phyloP scores from a whole-genome alignment of 768 basidiomycete genomes.

The Macrolepiota fuliginosa region DNA sequence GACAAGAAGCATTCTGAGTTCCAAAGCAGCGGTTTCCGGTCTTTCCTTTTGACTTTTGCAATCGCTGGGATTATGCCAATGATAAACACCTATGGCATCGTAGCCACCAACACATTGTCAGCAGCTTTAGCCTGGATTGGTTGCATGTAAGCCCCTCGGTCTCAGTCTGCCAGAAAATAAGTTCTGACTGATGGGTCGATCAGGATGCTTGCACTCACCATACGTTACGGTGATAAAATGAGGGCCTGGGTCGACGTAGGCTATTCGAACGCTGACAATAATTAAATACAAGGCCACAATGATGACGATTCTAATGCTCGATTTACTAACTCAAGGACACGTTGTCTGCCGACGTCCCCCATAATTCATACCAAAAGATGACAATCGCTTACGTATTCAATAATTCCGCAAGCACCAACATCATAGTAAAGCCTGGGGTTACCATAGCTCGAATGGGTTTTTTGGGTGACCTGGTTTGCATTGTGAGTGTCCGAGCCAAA shows the following conservation, averaged over 20 bases:
- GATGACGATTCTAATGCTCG: neutral
- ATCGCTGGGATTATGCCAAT: slow-evolving; percentile 49
- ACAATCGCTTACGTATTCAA: no score
- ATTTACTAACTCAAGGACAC: neutral
- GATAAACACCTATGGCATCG: slow-evolving; percentile 50
- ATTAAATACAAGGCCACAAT: neutral
- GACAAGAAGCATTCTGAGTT: neutral
- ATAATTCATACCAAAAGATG: no score
- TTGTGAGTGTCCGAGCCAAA: no score
- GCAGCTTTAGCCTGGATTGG: slow-evolving; percentile 48
- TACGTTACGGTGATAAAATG: slow-evolving; percentile 55
- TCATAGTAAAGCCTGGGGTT: no score
- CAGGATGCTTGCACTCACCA: slow-evolving; percentile 51
- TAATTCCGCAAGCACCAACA: no score
- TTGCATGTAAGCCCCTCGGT: slow-evolving; percentile 40
- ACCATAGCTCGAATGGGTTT: no score
- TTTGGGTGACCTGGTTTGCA: no score
- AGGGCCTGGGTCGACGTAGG: slow-evolving; percentile 57
- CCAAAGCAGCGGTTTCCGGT: slow-evolving; percentile 42
- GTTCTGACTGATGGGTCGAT: slow-evolving; percentile 8
- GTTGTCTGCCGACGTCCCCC: no score
- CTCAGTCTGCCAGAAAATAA: slow-evolving; percentile 1
- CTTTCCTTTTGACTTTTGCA: slow-evolving; percentile 38
- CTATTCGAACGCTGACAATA: slow-evolving; percentile 35
- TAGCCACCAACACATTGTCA: slow-evolving; percentile 41